These are phyloP conservation scores for Lasiodiplodia citricola DNA, from an alignment of 2,329 filamentous ascomycete genomes.

Conservation along the genomic window DNA sequence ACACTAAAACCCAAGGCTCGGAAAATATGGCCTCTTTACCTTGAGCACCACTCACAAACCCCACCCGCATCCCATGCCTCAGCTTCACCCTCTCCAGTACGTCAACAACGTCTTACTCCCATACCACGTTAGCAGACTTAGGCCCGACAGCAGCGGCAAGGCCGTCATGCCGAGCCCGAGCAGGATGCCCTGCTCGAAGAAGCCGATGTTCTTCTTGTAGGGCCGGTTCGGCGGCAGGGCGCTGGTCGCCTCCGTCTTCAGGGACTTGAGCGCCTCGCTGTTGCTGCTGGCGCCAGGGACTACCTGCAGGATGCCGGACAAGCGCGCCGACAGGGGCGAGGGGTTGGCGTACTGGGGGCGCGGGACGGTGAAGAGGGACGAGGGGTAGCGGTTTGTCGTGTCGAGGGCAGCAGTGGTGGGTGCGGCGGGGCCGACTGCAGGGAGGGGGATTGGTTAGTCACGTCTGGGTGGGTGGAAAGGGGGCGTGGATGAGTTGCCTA, in stretches of 20 bases:
- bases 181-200: constrained; percentile 46
- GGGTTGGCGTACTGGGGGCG: constrained; percentile 48
- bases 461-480: constrained; percentile 30
- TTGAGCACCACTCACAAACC: no score
- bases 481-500: constrained; percentile 33
- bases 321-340: constrained; percentile 20
- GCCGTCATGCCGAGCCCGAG: constrained; percentile 44
- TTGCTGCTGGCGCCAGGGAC: background rate
- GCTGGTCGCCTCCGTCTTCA: constrained; percentile 31
- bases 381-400: constrained; percentile 47
- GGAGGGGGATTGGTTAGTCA: constrained; percentile 5
- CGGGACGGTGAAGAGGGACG: constrained; percentile 51
- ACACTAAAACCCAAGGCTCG: no score
- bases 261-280: constrained; percentile 27
- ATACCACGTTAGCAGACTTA: constrained; percentile 38
- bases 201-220: constrained; percentile 43
- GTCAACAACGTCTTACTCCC: constrained; percentile 15
- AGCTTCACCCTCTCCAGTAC: background rate
- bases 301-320: constrained; percentile 24
- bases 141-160: constrained; percentile 37
- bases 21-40: no score
- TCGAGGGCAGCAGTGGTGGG: constrained; percentile 38
- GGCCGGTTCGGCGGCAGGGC: constrained; percentile 41
- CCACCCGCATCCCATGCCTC: background rate
- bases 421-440: constrained; percentile 45